phyloP scores from a whole-genome alignment of 2,329 filamentous ascomycete genomes.

The Daldinia sp. region DNA sequence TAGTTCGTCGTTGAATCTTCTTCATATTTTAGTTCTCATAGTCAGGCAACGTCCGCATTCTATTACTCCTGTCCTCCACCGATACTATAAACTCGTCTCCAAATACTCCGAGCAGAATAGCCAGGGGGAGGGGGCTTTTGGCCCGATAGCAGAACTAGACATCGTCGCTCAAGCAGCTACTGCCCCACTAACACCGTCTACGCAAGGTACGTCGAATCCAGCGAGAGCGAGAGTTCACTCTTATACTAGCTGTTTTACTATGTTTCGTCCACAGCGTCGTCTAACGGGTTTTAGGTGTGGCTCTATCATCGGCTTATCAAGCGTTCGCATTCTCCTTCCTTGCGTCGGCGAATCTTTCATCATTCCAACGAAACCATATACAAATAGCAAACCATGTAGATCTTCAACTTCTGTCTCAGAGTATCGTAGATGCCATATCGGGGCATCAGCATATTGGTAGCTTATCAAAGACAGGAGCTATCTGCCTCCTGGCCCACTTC shows the following conservation, averaged over 20 bases:
- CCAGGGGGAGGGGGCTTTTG: conserved; percentile 31
- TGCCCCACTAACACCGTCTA: conserved; percentile 36
- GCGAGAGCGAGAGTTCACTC: not conserved
- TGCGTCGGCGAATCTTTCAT: conserved; percentile 46
- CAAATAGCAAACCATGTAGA: conserved; percentile 51
- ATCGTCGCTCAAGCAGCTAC: conserved; percentile 38
- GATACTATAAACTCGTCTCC: conserved; percentile 54
- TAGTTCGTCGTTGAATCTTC: conserved; percentile 43
- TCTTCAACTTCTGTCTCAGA: conserved; percentile 51
- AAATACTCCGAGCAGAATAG: conserved; percentile 46
- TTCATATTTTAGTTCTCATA: conserved; percentile 50
- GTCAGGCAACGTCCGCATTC: conserved; percentile 43
- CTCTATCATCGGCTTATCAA: conserved; percentile 37
- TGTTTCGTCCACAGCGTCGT: not conserved
- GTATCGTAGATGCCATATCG: conserved; percentile 51
- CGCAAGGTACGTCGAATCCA: conserved; percentile 36
- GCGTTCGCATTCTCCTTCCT: conserved; percentile 45
- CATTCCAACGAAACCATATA: conserved; percentile 53
- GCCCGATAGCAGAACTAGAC: conserved; percentile 25
- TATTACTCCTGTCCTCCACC: conserved; percentile 41
- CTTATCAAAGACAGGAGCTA: conserved; percentile 53
- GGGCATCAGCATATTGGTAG: conserved; percentile 35
- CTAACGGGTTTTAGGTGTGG: conserved; percentile 26
- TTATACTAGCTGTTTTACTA: not conserved
- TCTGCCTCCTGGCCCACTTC: conserved; percentile 74